Base-by-base conservation (phyloP, 192 early-diverging fungal genomes). In the Cladochytrium replicatum region DNA sequence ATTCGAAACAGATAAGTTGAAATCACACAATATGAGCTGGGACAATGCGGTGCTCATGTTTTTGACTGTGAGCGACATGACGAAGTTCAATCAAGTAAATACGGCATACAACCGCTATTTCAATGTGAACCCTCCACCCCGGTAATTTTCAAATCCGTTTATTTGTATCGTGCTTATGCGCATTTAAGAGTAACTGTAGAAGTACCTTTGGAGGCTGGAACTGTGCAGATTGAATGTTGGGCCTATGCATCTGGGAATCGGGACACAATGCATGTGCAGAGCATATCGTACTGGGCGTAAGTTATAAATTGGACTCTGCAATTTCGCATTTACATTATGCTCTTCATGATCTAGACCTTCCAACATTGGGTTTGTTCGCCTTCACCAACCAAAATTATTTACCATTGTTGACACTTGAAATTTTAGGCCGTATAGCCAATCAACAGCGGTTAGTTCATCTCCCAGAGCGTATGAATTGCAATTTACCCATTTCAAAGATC, bases 271-370 rank as follows among this genome's bases (percentile, higher is more conserved):
- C 87, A 89, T 67, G 86, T 89, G 6, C 87, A 89, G 55, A 74
- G 84, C 17, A 71, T 89, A 7, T 89, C 87, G 9, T 89, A 89
- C 57, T 89, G 87, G 87, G 87, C 87, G 72, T 74, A 50, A 46
- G 63, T 72, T 8, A 19, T n/a, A n/a, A n/a, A n/a, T n/a, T n/a
- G n/a, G n/a, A n/a, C 24, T 1, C 40, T 25, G 48, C 40, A 6
- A 11, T 55, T 65, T 65, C 15, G n/a, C 25, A 34, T 1, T 43
- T 4, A 15, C 21, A 5, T 15, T 55, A 15, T 6, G 6, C 27
- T 13, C 15, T 58, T 50, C 19, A 43, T 27, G 1, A 17, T 31
- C 4, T 24, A 74, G 72, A 6, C 87, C 87, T 23, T 85, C 87
- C 22, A 89, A 89, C 50, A 88, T 89, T 55, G 87, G 87, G 60